phyloP scores from a whole-genome alignment of 768 basidiomycete genomes.

The Rhodotorula toruloides region DNA sequence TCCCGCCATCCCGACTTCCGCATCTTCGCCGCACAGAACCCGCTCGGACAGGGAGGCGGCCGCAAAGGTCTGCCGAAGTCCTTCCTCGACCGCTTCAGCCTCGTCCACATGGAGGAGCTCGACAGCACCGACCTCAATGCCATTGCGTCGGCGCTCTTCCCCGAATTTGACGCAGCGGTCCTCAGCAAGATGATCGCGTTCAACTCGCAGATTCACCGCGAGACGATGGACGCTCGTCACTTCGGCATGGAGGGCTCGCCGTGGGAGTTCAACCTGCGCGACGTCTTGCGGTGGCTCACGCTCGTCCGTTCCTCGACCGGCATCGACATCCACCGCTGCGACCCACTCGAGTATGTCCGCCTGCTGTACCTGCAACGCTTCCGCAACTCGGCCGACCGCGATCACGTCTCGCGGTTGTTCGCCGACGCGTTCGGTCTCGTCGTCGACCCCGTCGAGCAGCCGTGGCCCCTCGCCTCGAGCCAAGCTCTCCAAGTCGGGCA shows the following conservation, averaged over 20 bases:
- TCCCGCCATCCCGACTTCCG: slow-evolving; percentile 85
- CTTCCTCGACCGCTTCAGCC: slow-evolving; percentile 96
- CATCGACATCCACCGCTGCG: slow-evolving; percentile 43
- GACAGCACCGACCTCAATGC: slow-evolving; percentile 67
- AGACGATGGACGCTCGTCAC: slow-evolving; percentile 58
- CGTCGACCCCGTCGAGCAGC: slow-evolving; percentile 53
- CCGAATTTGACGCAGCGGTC: slow-evolving; percentile 54
- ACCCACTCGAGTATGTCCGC: slow-evolving; percentile 60
- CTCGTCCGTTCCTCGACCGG: slow-evolving; percentile 47
- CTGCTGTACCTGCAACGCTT: slow-evolving; percentile 81
- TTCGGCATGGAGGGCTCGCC: slow-evolving; percentile 57
- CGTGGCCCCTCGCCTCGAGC: slow-evolving; percentile 43
- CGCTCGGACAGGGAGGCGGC: slow-evolving; percentile 89
- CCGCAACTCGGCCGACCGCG: slow-evolving; percentile 64
- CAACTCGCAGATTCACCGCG: slow-evolving; percentile 65
- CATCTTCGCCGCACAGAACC: slow-evolving; percentile 97
- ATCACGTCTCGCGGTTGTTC: slow-evolving; percentile 46
- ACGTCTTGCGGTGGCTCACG: slow-evolving; percentile 81
- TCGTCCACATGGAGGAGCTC: slow-evolving; percentile 86
- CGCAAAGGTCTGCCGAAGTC: slow-evolving; percentile 96
- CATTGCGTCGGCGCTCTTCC: slow-evolving; percentile 71
- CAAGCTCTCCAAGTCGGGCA: slow-evolving; percentile 62
- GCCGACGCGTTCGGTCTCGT: slow-evolving; percentile 47
- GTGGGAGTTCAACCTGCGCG: slow-evolving; percentile 98
- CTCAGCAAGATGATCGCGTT: slow-evolving; percentile 74